Percentiles rank a stretch among this genome's conserved stretches.
Evolutionary conservation across 2,329 filamentous ascomycete species (phyloP).

Genomic region (Venturia effusa): DNA sequence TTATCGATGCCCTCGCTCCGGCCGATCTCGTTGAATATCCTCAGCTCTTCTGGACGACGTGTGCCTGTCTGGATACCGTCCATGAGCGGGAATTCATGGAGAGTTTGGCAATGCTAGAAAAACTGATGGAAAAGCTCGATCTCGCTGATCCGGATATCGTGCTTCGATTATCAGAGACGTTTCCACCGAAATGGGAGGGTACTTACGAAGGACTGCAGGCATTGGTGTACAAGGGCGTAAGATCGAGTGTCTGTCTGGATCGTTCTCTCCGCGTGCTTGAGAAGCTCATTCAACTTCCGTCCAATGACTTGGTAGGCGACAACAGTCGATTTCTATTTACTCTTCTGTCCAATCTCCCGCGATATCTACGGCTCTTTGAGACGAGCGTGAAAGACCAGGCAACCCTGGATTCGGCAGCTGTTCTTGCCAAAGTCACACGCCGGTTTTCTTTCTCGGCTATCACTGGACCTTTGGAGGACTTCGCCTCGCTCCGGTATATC

Average conservation of each 20-base stretch:
- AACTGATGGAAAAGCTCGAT: slow-evolving; percentile 74
- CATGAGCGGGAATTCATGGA: slow-evolving; percentile 93
- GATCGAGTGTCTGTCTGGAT: slow-evolving; percentile 74
- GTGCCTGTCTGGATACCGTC: slow-evolving; percentile 90
- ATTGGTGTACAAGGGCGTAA: slow-evolving; percentile 80
- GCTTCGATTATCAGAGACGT: slow-evolving; percentile 61
- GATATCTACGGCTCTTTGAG: slow-evolving; percentile 73
- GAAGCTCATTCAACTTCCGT: slow-evolving; percentile 66
- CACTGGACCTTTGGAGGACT: slow-evolving; percentile 57
- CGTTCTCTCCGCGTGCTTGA: slow-evolving; percentile 69
- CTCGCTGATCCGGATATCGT: slow-evolving; percentile 60
- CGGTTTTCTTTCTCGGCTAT: slow-evolving; percentile 58
- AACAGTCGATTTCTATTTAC: slow-evolving; percentile 75
- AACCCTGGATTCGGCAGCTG: slow-evolving; percentile 50
- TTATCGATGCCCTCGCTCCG: slow-evolving; percentile 74
- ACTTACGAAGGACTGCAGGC: slow-evolving; percentile 76
- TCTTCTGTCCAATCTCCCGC: slow-evolving; percentile 82
- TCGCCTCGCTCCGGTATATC: slow-evolving; percentile 55
- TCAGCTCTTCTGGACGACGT: slow-evolving; percentile 95
- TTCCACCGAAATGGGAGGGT: slow-evolving; percentile 81
- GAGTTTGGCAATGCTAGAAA: slow-evolving; percentile 81
- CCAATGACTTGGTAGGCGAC: slow-evolving; percentile 69
- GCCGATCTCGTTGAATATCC: slow-evolving; percentile 79
- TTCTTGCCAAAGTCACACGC: slow-evolving; percentile 63
- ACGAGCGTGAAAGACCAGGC: slow-evolving; percentile 40